Conservation (phyloP, 306 rosid species). For the Ochetophila trinervis region DNA sequence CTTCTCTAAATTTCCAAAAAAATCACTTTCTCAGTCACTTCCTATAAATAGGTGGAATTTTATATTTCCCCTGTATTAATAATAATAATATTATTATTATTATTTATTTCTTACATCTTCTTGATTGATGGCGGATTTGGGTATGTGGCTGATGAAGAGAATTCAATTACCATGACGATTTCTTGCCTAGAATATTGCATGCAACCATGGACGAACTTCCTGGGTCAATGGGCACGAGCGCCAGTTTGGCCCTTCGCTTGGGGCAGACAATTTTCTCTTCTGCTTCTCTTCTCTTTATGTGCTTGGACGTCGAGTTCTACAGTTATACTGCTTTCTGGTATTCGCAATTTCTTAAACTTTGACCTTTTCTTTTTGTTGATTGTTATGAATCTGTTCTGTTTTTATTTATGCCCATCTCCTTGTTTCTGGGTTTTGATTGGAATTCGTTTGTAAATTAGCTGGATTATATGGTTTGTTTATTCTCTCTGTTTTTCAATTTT, state of each 20-base stretch:
- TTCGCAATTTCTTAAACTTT: not conserved
- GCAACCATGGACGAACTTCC: constrained; percentile 75
- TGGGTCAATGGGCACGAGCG: constrained; percentile 89
- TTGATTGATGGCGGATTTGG: constrained; percentile 17
- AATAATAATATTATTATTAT: no score
- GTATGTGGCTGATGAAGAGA: constrained; percentile 24
- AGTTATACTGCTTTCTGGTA: constrained; percentile 88
- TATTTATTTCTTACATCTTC: not conserved
- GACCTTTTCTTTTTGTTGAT: not conserved
- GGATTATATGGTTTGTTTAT: not conserved
- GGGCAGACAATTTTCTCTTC: constrained; percentile 85
- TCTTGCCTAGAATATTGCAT: constrained; percentile 5
- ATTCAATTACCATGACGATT: constrained; percentile 25
- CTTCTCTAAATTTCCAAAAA: not conserved
- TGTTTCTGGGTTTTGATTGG: constrained; percentile 11
- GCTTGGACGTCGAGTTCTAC: constrained; percentile 69
- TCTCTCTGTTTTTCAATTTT: not conserved
- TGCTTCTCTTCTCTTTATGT: constrained; percentile 89
- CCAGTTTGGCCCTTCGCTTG: constrained; percentile 88
- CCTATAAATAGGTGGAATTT: constrained; percentile 2
- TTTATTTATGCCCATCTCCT: not conserved
- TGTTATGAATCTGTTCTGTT: constrained; percentile 4
- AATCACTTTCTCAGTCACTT: not conserved
- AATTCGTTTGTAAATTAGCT: not conserved
- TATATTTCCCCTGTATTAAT: not conserved